These are phyloP conservation scores for Saturnispora serradocipensis DNA, from an alignment of 805 yeast species.

Conservation along the genomic window DNA sequence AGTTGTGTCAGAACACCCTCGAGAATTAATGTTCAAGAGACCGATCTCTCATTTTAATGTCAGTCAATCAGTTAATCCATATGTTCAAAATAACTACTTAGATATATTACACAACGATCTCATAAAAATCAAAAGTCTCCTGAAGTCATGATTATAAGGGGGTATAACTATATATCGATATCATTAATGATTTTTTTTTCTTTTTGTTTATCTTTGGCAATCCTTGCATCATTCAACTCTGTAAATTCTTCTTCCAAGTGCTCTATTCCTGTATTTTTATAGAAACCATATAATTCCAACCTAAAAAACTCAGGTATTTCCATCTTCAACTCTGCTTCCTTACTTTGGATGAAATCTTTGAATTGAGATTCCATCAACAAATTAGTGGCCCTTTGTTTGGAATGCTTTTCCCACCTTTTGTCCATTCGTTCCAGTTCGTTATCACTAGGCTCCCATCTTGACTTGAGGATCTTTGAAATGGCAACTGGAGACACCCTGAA, in stretches of 20 bases:
- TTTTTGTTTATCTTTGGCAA: constrained; percentile 14
- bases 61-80: constrained; percentile 5
- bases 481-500: constrained; percentile 77
- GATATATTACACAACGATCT: constrained; percentile 24
- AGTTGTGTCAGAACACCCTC: constrained; percentile 27
- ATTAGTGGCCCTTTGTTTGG: constrained; percentile 25
- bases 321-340: constrained; percentile 22
- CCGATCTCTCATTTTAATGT: constrained; percentile 15
- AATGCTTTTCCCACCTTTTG: constrained; percentile 47
- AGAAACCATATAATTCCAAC: constrained; percentile 19
- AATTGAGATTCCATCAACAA: constrained; percentile 20
- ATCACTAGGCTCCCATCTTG: constrained; percentile 63
- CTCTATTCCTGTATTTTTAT: constrained; percentile 18
- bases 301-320: constrained; percentile 25
- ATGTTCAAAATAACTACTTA: constrained; percentile 17
- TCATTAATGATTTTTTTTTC: constrained; percentile 7
- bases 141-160: not conserved
- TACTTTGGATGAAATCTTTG: constrained; percentile 22
- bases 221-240: constrained; percentile 17
- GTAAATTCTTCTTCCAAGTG: constrained; percentile 19
- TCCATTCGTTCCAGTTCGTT: constrained; percentile 39
- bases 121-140: constrained; percentile 10
- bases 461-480: constrained; percentile 65
- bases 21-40: constrained; percentile 25
- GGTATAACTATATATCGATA: not conserved